Evolutionary conservation across 2,329 filamentous ascomycete genomes (phyloP).

Genomic region (Diaporthe caulivora): DNA sequence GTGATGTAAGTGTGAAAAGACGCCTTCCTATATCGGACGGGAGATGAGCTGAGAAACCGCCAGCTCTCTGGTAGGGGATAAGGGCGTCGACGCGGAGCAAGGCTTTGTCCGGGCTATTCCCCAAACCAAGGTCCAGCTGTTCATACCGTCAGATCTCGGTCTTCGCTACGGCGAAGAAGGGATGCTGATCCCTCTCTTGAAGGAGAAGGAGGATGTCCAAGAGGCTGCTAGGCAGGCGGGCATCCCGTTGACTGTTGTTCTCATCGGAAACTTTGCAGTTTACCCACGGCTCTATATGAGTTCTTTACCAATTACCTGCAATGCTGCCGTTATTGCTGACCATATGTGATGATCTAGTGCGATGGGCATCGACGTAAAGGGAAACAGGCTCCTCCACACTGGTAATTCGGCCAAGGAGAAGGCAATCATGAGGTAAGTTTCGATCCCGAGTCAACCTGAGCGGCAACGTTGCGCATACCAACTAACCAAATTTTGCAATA

Average conservation of each 20-base stretch:
- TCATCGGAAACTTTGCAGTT: background rate
- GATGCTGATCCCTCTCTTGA: background rate
- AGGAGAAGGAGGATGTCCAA: background rate
- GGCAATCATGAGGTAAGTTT: background rate
- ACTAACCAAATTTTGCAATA: background rate
- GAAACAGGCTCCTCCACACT: background rate
- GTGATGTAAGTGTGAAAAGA: background rate
- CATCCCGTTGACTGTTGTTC: background rate
- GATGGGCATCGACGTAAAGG: background rate
- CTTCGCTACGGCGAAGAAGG: conserved; percentile 3
- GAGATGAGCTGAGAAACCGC: background rate
- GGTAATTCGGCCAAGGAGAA: background rate
- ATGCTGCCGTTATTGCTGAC: background rate
- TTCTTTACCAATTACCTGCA: background rate
- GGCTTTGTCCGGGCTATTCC: background rate
- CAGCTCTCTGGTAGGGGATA: background rate
- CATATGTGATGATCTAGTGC: background rate
- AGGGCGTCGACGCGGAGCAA: background rate
- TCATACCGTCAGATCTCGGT: background rate
- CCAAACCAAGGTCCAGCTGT: background rate
- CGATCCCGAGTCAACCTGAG: background rate
- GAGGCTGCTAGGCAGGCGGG: background rate
- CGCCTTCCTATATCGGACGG: background rate
- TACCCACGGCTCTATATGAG: background rate
- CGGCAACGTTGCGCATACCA: background rate